Conservation (phyloP, 257 asterid species). For the Rehmannia glutinosa region DNA sequence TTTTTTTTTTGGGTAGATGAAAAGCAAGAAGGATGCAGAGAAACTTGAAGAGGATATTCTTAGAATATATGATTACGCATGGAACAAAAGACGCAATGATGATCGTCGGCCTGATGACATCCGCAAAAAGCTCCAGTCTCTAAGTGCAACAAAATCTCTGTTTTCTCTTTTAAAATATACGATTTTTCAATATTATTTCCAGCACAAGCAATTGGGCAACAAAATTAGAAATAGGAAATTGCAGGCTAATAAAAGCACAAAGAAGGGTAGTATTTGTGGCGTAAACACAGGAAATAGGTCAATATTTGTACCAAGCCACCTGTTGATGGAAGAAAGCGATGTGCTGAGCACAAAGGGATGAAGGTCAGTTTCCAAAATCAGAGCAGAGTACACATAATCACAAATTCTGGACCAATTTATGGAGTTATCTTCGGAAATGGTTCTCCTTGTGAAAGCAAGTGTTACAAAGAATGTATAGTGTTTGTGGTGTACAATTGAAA, state of each 20-base stretch:
- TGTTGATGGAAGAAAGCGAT: conserved; percentile 43
- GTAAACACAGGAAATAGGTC: conserved; percentile 44
- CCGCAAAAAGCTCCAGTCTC: conserved; percentile 25
- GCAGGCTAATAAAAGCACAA: too few relatives aligned
- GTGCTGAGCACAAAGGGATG: conserved; percentile 55
- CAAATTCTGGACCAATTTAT: not conserved
- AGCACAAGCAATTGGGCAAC: conserved; percentile 28
- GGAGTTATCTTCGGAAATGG: not conserved
- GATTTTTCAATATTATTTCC: conserved; percentile 27
- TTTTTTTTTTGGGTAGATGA: too few relatives aligned
- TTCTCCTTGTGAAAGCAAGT: not conserved
- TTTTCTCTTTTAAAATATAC: conserved; percentile 16
- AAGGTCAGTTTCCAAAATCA: conserved; percentile 25
- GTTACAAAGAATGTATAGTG: too few relatives aligned
- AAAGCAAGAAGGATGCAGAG: conserved; percentile 46
- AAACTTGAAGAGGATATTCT: conserved; percentile 48
- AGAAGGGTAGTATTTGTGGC: conserved; percentile 28
- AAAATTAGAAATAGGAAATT: too few relatives aligned
- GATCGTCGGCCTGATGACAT: conserved; percentile 48
- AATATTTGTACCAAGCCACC: conserved; percentile 38
- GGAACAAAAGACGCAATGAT: conserved; percentile 63
- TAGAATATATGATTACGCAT: conserved; percentile 48
- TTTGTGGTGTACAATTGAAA: too few relatives aligned
- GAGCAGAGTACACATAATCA: not conserved
- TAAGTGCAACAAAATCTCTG: conserved; percentile 16